Evolutionary conservation across 441 rosid species (phyloP).

Genomic region (Euphorbia schlechtendalii): DNA sequence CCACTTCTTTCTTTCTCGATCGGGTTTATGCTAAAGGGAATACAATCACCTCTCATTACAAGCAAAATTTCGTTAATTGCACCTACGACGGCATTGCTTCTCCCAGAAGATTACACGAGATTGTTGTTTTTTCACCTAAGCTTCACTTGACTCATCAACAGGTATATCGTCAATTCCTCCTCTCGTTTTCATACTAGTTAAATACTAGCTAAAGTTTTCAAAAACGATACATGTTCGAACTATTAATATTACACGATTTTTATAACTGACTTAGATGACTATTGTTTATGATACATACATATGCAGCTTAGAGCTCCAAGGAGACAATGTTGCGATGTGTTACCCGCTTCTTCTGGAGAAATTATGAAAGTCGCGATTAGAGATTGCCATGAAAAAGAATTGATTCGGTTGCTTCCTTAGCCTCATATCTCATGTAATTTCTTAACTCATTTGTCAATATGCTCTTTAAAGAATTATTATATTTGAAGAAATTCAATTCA

Average conservation of each 20-base stretch:
- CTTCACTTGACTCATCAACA: conserved; percentile 49
- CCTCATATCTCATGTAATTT: neutral
- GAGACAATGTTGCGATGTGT: conserved; percentile 76
- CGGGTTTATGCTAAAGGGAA: conserved; percentile 27
- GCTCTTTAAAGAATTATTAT: no score
- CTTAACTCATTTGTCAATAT: no score
- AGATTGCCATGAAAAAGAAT: conserved; percentile 69
- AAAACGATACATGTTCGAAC: no score
- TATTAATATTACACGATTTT: no score
- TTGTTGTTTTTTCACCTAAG: conserved; percentile 55
- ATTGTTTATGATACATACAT: no score
- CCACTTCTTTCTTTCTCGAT: conserved; percentile 60
- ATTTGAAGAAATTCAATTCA: no score
- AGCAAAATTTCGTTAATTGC: conserved; percentile 44
- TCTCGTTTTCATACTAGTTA: no score
- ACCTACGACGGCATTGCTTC: conserved; percentile 34
- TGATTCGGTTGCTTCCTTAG: conserved; percentile 47
- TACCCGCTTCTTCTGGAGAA: conserved; percentile 44
- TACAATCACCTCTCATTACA: conserved; percentile 37
- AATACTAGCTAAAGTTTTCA: no score
- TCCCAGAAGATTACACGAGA: conserved; percentile 51
- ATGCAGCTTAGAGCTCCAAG: conserved; percentile 68
- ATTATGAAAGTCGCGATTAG: conserved; percentile 59
- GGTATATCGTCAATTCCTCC: no score
- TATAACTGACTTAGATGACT: no score